These are phyloP conservation scores for Wolfiporia cocos DNA, from an alignment of 1,284 basidiomycete genomes.

Conservation along the genomic window DNA sequence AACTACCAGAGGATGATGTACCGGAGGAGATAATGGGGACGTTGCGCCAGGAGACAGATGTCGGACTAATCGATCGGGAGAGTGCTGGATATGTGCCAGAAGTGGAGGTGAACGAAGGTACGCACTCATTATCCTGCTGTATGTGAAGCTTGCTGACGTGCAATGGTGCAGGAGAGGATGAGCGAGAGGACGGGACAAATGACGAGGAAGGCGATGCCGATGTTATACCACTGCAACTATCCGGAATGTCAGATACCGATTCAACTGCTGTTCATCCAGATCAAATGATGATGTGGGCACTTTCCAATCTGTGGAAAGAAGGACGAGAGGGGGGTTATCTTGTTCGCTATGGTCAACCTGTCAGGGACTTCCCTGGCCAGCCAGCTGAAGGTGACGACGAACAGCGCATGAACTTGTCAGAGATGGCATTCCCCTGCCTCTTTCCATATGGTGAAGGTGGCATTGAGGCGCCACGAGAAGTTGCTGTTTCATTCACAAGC, in stretches of 20 bases:
- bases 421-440: slow-evolving; percentile 27
- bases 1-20: slow-evolving; percentile 27
- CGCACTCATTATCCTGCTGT: neutral
- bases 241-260: slow-evolving; percentile 12
- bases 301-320: slow-evolving; percentile 13
- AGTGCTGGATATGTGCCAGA: slow-evolving; percentile 24
- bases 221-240: slow-evolving; percentile 13
- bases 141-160: neutral
- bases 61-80: slow-evolving; percentile 18
- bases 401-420: slow-evolving; percentile 13
- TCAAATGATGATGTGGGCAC: slow-evolving; percentile 10
- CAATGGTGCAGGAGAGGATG: neutral
- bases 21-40: slow-evolving; percentile 22
- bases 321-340: slow-evolving; percentile 12
- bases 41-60: slow-evolving; percentile 16
- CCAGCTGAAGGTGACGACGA: neutral
- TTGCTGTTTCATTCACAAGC: slow-evolving; percentile 21
- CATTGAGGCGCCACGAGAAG: slow-evolving; percentile 20
- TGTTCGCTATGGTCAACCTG: slow-evolving; percentile 9
- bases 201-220: slow-evolving; percentile 1
- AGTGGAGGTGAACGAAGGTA: neutral
- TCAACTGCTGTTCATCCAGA: slow-evolving; percentile 2
- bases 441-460: slow-evolving; percentile 38
- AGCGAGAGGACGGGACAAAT: neutral
- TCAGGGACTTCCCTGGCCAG: slow-evolving; percentile 9